Evolutionary conservation across 371 early-diverging fungal species (phyloP).

Genomic region (Mucor saturninus): DNA sequence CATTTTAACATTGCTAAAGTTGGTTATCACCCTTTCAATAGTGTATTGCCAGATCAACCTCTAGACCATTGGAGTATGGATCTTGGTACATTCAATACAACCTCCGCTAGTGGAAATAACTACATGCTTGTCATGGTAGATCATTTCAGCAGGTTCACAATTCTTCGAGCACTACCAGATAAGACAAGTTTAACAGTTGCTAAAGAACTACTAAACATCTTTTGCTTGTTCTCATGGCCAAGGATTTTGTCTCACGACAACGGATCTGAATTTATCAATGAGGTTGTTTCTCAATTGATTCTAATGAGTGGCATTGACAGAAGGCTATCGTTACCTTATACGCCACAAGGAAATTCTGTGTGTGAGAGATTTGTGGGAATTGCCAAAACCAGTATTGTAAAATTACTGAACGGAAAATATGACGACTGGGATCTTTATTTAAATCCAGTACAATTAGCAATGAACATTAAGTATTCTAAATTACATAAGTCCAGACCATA

Average conservation of each 20-base stretch:
- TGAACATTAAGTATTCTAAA: conserved; percentile 10
- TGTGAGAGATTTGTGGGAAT: conserved; percentile 2
- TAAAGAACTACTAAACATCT: conserved; percentile 6
- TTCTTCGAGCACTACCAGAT: conserved; percentile 3
- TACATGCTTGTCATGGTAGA: conserved; percentile 17
- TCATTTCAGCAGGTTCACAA: conserved; percentile 12
- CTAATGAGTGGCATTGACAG: conserved; percentile 9
- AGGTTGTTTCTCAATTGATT: conserved; percentile 4
- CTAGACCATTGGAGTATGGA: conserved; percentile 13
- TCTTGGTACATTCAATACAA: conserved; percentile 8
- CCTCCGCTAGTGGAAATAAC: conserved; percentile 11
- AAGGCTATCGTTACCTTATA: conserved; percentile 4
- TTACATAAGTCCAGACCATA: conserved; percentile 16
- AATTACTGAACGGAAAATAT: conserved; percentile 4
- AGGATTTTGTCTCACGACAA: conserved; percentile 3
- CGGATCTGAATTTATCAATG: conserved; percentile 1
- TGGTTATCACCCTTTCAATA: conserved; percentile 6
- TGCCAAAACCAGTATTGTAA: conserved; percentile 3
- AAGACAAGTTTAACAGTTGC: conserved; percentile 2
- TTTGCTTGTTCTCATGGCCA: conserved; percentile 11
- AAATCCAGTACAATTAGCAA: background rate
- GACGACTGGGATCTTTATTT: conserved; percentile 11
- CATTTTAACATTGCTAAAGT: conserved; percentile 4
- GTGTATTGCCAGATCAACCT: background rate
- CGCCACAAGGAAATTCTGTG: background rate